Conservation (phyloP, 2,329 filamentous ascomycete species). For the Penicillium oxalicum region DNA sequence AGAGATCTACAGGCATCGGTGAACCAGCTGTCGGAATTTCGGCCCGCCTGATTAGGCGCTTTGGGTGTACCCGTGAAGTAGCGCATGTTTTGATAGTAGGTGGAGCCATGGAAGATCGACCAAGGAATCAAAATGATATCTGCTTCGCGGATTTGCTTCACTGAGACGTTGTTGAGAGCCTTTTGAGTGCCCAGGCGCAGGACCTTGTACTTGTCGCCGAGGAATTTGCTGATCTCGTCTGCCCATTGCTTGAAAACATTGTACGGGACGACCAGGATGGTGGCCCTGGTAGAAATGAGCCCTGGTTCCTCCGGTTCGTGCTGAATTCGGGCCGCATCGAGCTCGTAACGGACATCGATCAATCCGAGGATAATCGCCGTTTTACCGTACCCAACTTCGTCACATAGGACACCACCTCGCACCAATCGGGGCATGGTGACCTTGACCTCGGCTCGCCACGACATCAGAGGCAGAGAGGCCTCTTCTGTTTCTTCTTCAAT, state of each 20-base stretch:
- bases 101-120: constrained; percentile 41
- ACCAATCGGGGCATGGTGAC: constrained; percentile 32
- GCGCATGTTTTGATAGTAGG: constrained; percentile 48
- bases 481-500: constrained; percentile 54
- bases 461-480: constrained; percentile 43
- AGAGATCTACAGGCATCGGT: constrained; percentile 39
- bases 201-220: constrained; percentile 40
- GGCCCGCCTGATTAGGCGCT: constrained; percentile 36
- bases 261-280: constrained; percentile 53
- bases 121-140: constrained; percentile 54
- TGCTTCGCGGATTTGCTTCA: constrained; percentile 44
- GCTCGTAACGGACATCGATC: constrained; percentile 38
- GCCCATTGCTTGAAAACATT: constrained; percentile 56
- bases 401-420: constrained; percentile 57
- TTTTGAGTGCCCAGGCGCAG: constrained; percentile 34
- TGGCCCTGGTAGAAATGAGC: constrained; percentile 48
- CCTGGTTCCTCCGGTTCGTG: constrained; percentile 6
- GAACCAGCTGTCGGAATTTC: constrained; percentile 53
- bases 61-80: constrained; percentile 46
- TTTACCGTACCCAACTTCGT: constrained; percentile 62
- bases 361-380: constrained; percentile 56
- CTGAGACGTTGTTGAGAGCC: constrained; percentile 35
- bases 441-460: constrained; percentile 54
- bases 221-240: constrained; percentile 49
- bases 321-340: constrained; percentile 10